Conservation (phyloP, 116 monocot genomes). For the Iris pallida region DNA sequence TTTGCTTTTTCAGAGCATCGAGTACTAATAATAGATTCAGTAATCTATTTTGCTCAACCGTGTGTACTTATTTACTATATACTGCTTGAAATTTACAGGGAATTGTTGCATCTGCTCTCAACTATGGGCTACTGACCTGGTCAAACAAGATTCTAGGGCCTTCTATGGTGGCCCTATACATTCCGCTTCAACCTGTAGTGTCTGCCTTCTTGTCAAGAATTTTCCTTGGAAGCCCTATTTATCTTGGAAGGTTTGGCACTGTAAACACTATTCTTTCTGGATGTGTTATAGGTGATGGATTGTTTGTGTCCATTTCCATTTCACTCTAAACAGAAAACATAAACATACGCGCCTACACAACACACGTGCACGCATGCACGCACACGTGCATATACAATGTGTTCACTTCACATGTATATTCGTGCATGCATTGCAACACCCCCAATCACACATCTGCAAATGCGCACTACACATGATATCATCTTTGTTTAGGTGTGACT, state of each 20-base stretch:
- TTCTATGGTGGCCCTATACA: slow-evolving; percentile 74
- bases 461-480: too few relatives aligned
- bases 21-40: background rate
- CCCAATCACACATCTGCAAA: too few relatives aligned
- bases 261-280: background rate
- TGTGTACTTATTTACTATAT: too few relatives aligned
- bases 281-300: background rate
- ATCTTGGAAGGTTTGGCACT: slow-evolving; percentile 62
- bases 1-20: too few relatives aligned
- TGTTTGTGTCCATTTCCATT: background rate
- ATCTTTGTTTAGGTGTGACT: too few relatives aligned
- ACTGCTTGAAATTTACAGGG: slow-evolving; percentile 37
- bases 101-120: slow-evolving; percentile 74
- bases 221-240: slow-evolving; percentile 86
- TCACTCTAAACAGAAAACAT: too few relatives aligned
- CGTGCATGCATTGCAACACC: too few relatives aligned
- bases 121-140: slow-evolving; percentile 81
- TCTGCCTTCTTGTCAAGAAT: slow-evolving; percentile 63
- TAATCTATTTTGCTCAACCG: too few relatives aligned
- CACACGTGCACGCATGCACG: too few relatives aligned
- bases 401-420: too few relatives aligned
- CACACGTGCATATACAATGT: too few relatives aligned
- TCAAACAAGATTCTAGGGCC: slow-evolving; percentile 86
- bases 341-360: too few relatives aligned
- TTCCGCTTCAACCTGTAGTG: slow-evolving; percentile 75